A percentile compares a stretch with the other conserved stretches of the same genome.
Evolutionary conservation across 768 basidiomycete species (phyloP).

Genomic region (Omphalotus guepiniiformis): DNA sequence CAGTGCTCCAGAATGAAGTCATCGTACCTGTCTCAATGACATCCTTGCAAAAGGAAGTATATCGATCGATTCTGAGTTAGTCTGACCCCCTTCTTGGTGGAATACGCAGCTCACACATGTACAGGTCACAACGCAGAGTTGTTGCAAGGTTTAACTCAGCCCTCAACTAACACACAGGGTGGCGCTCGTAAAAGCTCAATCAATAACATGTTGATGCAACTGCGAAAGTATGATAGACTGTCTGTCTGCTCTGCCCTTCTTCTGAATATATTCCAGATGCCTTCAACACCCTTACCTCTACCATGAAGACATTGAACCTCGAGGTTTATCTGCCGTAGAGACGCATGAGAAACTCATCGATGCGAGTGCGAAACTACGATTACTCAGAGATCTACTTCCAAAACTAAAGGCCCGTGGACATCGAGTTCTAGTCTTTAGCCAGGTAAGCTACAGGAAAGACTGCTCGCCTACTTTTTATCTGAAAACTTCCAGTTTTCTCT

Average conservation of each 20-base stretch:
- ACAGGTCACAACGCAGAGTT: slow-evolving; percentile 69
- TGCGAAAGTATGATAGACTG: slow-evolving; percentile 64
- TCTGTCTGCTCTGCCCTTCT: background rate
- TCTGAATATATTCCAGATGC: slow-evolving; percentile 44
- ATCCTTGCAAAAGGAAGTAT: slow-evolving; percentile 82
- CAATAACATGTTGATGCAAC: slow-evolving; percentile 84
- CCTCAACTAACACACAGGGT: slow-evolving; percentile 28
- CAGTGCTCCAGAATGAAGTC: slow-evolving; percentile 66
- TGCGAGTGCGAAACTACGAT: slow-evolving; percentile 79
- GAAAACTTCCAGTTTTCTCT: slow-evolving; percentile 80
- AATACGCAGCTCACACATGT: slow-evolving; percentile 3
- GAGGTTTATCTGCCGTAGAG: slow-evolving; percentile 48
- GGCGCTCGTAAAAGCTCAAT: slow-evolving; percentile 49
- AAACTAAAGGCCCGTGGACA: slow-evolving; percentile 84
- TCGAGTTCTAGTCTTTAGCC: slow-evolving; percentile 88
- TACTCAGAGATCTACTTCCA: slow-evolving; percentile 74
- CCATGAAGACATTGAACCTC: slow-evolving; percentile 74
- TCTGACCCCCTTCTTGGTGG: slow-evolving; percentile 17
- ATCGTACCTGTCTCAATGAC: slow-evolving; percentile 90
- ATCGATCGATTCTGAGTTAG: slow-evolving; percentile 78
- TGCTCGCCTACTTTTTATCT: no score
- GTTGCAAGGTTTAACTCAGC: slow-evolving; percentile 54
- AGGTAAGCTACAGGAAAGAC: slow-evolving; percentile 45
- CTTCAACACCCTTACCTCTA: slow-evolving; percentile 91
- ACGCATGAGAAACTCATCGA: slow-evolving; percentile 78